These are phyloP conservation scores for Gossypium stocksii DNA, from an alignment of 345 rosid genomes.

Conservation along the genomic window DNA sequence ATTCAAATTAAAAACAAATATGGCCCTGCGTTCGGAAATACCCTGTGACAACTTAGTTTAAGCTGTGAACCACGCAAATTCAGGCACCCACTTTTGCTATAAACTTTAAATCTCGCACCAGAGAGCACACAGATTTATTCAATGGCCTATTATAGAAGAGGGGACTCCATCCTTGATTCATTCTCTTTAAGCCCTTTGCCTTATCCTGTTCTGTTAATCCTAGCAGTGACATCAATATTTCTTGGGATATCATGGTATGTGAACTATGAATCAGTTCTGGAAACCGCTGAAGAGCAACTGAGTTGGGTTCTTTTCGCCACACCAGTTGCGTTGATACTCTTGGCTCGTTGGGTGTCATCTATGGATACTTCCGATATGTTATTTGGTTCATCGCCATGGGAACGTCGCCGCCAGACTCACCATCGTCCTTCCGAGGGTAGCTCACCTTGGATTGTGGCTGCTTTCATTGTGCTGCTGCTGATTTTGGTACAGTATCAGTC, in stretches of 20 bases:
- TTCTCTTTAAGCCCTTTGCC: constrained; percentile 80
- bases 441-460: constrained; percentile 96
- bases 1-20: neutral
- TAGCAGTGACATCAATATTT: constrained; percentile 53
- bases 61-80: neutral
- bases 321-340: constrained; percentile 47
- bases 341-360: constrained; percentile 65
- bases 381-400: constrained; percentile 47
- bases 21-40: neutral
- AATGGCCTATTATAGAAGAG: constrained; percentile 40
- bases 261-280: constrained; percentile 55
- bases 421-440: constrained; percentile 52
- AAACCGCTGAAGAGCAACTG: constrained; percentile 45
- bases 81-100: constrained; percentile 10
- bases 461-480: constrained; percentile 64
- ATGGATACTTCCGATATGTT: constrained; percentile 53
- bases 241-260: constrained; percentile 63
- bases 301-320: constrained; percentile 54
- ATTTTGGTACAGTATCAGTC: constrained; percentile 71
- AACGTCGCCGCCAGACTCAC: constrained; percentile 39
- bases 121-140: neutral
- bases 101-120: neutral
- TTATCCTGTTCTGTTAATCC: constrained; percentile 68
- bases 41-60: neutral
- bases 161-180: constrained; percentile 51